Percentiles rank a stretch among this genome's conserved stretches.
These are phyloP conservation scores for Pecoramyces ruminantium DNA, from an alignment of 192 early-diverging fungal genomes.

Conservation along the genomic window DNA sequence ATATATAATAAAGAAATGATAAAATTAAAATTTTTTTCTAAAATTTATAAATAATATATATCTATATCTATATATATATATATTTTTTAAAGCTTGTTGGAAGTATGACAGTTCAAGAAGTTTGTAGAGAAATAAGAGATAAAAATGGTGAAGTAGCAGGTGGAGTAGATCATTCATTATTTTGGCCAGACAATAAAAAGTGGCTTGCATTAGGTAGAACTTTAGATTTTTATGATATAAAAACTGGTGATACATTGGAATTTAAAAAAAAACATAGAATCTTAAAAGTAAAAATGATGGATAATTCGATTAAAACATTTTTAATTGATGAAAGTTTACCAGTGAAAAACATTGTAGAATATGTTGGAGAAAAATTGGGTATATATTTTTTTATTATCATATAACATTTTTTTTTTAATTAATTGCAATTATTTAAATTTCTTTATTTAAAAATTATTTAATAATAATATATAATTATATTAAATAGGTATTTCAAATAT, in stretches of 20 bases:
- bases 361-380: constrained; percentile 36
- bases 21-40: too few relatives aligned
- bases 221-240: constrained; percentile 40
- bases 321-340: constrained; percentile 27
- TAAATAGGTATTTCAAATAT: constrained; percentile 23
- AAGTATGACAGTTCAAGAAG: constrained; percentile 23
- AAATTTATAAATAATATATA: background rate
- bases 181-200: constrained; percentile 27
- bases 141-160: constrained; percentile 27
- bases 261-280: constrained; percentile 38
- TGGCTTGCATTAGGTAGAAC: constrained; percentile 29
- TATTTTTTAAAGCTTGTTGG: background rate
- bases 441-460: too few relatives aligned
- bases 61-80: background rate
- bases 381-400: too few relatives aligned
- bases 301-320: constrained; percentile 29
- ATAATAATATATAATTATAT: too few relatives aligned
- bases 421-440: too few relatives aligned
- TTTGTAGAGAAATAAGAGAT: constrained; percentile 30
- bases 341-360: constrained; percentile 19
- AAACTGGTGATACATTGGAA: constrained; percentile 28
- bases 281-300: constrained; percentile 26
- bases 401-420: too few relatives aligned
- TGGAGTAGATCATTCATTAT: constrained; percentile 30
- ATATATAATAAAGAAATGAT: background rate